phyloP scores from a whole-genome alignment of 371 early-diverging fungal species.

The Lichtheimia hyalospora region DNA sequence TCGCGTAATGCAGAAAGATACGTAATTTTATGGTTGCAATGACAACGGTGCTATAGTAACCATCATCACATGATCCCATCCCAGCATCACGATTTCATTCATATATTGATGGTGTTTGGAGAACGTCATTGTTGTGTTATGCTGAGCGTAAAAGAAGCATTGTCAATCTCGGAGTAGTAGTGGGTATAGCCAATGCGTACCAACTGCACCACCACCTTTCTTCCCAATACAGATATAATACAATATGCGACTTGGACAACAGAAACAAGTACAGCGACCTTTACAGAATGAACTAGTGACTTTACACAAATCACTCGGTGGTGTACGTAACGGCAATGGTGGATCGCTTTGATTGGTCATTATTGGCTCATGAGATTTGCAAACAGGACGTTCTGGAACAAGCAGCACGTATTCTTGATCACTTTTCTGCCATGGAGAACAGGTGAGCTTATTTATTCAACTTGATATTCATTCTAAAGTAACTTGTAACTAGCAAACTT shows the following conservation, averaged over 20 bases:
- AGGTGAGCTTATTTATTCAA: slow-evolving; percentile 15
- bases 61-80: no score
- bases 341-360: background rate
- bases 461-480: background rate
- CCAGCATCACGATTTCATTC: no score
- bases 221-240: background rate
- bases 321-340: slow-evolving; percentile 16
- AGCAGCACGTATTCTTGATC: slow-evolving; percentile 41
- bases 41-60: no score
- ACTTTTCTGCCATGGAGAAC: slow-evolving; percentile 29
- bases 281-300: slow-evolving; percentile 36
- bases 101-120: no score
- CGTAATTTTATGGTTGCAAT: no score
- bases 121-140: no score
- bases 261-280: slow-evolving; percentile 26
- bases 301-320: slow-evolving; percentile 28
- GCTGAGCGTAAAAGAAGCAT: no score
- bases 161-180: no score
- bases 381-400: slow-evolving; percentile 46
- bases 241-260: slow-evolving; percentile 7
- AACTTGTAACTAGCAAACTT: slow-evolving; percentile 16
- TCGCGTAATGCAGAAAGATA: no score
- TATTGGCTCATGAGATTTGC: background rate
- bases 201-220: no score
- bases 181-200: no score